Conservation (phyloP, 306 rosid genomes). For the Mucuna pruriens region DNA sequence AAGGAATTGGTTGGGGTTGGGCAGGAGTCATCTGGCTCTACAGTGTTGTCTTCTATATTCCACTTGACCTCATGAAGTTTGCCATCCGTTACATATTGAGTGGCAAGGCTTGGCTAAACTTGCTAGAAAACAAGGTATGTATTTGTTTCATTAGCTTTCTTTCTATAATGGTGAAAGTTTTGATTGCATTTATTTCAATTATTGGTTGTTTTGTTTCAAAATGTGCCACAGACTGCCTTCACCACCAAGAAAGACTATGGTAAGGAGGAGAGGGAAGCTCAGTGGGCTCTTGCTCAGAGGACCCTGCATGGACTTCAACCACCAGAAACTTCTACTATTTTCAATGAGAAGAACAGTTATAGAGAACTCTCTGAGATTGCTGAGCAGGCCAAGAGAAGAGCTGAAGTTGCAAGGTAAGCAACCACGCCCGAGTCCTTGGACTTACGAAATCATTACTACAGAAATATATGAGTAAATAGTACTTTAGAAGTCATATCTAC, state of each 20-base stretch:
- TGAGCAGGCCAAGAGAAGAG: constrained; percentile 98
- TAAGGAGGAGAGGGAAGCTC: constrained; percentile 95
- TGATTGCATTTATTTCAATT: constrained; percentile 14
- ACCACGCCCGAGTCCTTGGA: background rate
- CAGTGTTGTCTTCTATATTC: constrained; percentile 85
- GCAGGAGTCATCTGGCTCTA: constrained; percentile 99
- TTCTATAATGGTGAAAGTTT: constrained; percentile 11
- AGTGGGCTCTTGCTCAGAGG: constrained; percentile 99
- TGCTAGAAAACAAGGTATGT: constrained; percentile 86
- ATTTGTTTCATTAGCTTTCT: background rate
- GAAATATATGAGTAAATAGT: background rate
- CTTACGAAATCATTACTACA: background rate
- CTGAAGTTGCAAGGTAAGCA: constrained; percentile 93
- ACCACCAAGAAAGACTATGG: constrained; percentile 99
- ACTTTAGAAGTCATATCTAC: too few relatives aligned
- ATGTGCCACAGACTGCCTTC: constrained; percentile 82
- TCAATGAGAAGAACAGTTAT: constrained; percentile 86
- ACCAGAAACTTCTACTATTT: constrained; percentile 60
- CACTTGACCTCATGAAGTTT: constrained; percentile 81
- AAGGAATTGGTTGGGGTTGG: constrained; percentile 98
- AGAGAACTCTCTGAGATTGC: constrained; percentile 97
- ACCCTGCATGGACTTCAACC: constrained; percentile 97
- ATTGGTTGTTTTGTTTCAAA: constrained; percentile 28
- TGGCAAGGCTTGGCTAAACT: constrained; percentile 95
- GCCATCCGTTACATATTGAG: constrained; percentile 89